Percentiles rank a stretch among this genome's conserved stretches.
These are phyloP conservation scores for Apiotrichum siamense DNA, from an alignment of 1,284 basidiomycete genomes.

Conservation along the genomic window DNA sequence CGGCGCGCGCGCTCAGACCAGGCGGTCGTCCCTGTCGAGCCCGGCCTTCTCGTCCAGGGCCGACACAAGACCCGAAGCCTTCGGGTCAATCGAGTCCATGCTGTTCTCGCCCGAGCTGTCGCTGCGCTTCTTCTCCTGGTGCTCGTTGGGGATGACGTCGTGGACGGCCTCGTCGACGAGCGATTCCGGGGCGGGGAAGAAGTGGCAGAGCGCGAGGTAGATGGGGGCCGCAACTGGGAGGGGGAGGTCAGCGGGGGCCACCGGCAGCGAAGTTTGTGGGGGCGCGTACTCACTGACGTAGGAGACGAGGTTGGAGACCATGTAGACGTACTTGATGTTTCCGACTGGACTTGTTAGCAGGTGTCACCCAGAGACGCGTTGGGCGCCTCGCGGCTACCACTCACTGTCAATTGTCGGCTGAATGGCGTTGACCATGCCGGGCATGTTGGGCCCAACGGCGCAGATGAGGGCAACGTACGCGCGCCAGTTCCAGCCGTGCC, in stretches of 20 bases:
- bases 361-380: too few species aligned
- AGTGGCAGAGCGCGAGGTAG: conserved; percentile 57
- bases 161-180: conserved; percentile 59
- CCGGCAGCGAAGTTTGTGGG: neutral
- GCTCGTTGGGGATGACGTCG: conserved; percentile 19
- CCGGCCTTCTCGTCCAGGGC: too few species aligned
- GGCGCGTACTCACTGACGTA: neutral
- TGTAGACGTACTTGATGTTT: conserved; percentile 54
- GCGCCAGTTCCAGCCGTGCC: conserved; percentile 63
- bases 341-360: conserved; percentile 50
- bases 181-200: conserved; percentile 57
- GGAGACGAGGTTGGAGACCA: conserved; percentile 36
- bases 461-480: conserved; percentile 50
- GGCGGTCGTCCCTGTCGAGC: too few species aligned
- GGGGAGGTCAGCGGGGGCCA: conserved; percentile 10
- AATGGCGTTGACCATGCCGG: conserved; percentile 50
- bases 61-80: too few species aligned
- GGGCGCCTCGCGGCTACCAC: too few species aligned
- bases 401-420: too few species aligned
- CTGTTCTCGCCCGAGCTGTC: too few species aligned
- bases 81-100: too few species aligned
- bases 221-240: conserved; percentile 46
- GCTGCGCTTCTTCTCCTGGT: too few species aligned
- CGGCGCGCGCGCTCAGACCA: too few species aligned
- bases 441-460: conserved; percentile 73